phyloP scores from a whole-genome alignment of 768 basidiomycete species.

The Royoungia palumana region DNA sequence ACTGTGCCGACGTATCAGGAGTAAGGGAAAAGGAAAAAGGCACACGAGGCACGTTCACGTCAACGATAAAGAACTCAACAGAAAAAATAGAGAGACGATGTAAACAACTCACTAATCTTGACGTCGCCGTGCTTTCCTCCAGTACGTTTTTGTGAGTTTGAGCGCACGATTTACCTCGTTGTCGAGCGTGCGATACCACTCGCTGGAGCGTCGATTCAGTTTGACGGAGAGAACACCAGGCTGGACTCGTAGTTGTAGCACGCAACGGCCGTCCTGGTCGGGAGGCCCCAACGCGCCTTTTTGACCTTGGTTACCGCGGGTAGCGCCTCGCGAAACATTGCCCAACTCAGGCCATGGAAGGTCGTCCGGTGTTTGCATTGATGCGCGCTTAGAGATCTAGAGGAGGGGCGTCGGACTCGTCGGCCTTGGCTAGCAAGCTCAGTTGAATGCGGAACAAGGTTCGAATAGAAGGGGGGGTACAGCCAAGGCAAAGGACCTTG shows the following conservation, averaged over 20 bases:
- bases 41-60: slow-evolving; percentile 2
- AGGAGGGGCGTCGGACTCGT: no score
- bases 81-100: background rate
- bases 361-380: slow-evolving; percentile 58
- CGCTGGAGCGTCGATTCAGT: slow-evolving; percentile 71
- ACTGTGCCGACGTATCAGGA: slow-evolving; percentile 8
- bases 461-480: slow-evolving; percentile 10
- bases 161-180: slow-evolving; percentile 75
- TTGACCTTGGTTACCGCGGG: slow-evolving; percentile 82
- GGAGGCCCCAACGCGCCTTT: slow-evolving; percentile 73
- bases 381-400: slow-evolving; percentile 3
- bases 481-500: slow-evolving; percentile 13
- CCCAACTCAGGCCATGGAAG: slow-evolving; percentile 84
- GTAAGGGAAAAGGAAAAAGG: background rate
- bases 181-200: slow-evolving; percentile 80
- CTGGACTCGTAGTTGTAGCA: slow-evolving; percentile 79
- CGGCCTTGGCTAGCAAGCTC: no score
- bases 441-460: background rate
- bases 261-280: slow-evolving; percentile 70
- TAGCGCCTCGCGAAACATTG: slow-evolving; percentile 80
- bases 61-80: background rate
- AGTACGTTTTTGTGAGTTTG: slow-evolving; percentile 82
- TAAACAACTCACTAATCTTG: slow-evolving; percentile 54
- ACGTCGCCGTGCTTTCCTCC: slow-evolving; percentile 76
- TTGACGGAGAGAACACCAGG: slow-evolving; percentile 77